A percentile compares a stretch with the other conserved stretches of the same genome.
phyloP scores from a whole-genome alignment of 352 stramenopile species.

The Lagenidium giganteum region DNA sequence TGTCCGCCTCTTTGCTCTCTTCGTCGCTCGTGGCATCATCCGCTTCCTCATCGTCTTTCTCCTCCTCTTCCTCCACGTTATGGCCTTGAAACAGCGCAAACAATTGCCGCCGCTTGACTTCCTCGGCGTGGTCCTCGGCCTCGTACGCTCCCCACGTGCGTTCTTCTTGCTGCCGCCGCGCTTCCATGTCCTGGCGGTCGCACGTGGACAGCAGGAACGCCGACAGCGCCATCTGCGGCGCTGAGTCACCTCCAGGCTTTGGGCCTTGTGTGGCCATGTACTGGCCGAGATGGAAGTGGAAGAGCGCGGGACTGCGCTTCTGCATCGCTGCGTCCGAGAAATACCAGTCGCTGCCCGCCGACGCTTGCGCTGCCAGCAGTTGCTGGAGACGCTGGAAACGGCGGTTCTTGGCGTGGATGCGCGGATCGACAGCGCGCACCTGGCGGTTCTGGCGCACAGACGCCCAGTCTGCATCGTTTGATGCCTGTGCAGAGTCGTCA shows the following conservation, averaged over 20 bases:
- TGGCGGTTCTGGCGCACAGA: slow-evolving; percentile 3
- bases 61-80: slow-evolving; percentile 35
- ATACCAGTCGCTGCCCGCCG: slow-evolving; percentile 35
- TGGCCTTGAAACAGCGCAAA: slow-evolving; percentile 30
- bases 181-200: slow-evolving; percentile 66
- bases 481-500: slow-evolving; percentile 1
- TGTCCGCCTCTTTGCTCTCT: too few species aligned
- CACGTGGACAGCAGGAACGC: slow-evolving; percentile 66
- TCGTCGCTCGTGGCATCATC: slow-evolving; percentile 27
- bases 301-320: slow-evolving; percentile 71
- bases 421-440: slow-evolving; percentile 15
- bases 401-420: slow-evolving; percentile 74
- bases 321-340: slow-evolving; percentile 84
- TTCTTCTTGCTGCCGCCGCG: slow-evolving; percentile 53
- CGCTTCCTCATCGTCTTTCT: slow-evolving; percentile 26
- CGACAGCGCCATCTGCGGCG: slow-evolving; percentile 32
- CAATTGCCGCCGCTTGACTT: slow-evolving; percentile 23
- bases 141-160: slow-evolving; percentile 43
- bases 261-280: slow-evolving; percentile 30
- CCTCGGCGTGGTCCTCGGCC: slow-evolving; percentile 29
- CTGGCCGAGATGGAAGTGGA: slow-evolving; percentile 77
- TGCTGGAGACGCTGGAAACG: slow-evolving; percentile 69
- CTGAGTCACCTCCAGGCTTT: slow-evolving; percentile 1
- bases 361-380: slow-evolving; percentile 24
- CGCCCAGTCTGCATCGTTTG: neutral